Base-by-base conservation (phyloP, 768 basidiomycete genomes). In the Piloderma croceum region DNA sequence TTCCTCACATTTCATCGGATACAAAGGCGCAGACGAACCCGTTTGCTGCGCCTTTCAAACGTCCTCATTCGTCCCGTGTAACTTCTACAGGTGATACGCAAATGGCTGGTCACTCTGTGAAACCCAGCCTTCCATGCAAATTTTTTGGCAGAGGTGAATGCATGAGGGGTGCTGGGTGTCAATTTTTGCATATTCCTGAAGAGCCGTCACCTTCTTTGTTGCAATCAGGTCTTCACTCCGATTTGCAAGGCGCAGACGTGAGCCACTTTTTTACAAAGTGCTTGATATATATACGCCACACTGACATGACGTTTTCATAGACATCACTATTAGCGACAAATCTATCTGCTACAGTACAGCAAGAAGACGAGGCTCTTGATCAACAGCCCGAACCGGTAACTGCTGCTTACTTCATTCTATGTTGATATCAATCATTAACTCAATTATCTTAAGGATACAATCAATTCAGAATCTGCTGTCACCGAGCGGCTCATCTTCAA, bases 351-450 rank as follows among this genome's bases (percentile, higher is more conserved):
- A 62, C 52, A 63, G 59, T 12, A 41, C 45, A 39, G 69, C 70
- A 45, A 42, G 42, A 6, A 51, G 52, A 15, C 60, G 60, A 5
- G 51, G 54, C n/a, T 15, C 27, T 29, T 15, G 43, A 50, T 10
- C 70, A 69, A 44, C 39, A 41, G 19, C 69, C 46, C 59, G 69
- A 11, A 68, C 70, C 49, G 65, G 64, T n/a, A 51, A 7, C 66
- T 68, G 23, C 67, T 6, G 24, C 24, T 39, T 6, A 20, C 41
- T 7, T 29, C 42, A 18, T 48, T 34, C 12, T 11, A 9, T 15
- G 25, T 23, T n/a, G 31, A 21, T 11, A 33, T 36, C 6, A 31
- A n/a, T n/a, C 11, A 18, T 19, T 24, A 20, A 23, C 24, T 46
- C 13, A 35, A 19, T 7, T 46, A 27, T 31, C n/a, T 18, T 31